Conservation (phyloP, 192 early-diverging fungal genomes). For the Coemansia sp. region DNA sequence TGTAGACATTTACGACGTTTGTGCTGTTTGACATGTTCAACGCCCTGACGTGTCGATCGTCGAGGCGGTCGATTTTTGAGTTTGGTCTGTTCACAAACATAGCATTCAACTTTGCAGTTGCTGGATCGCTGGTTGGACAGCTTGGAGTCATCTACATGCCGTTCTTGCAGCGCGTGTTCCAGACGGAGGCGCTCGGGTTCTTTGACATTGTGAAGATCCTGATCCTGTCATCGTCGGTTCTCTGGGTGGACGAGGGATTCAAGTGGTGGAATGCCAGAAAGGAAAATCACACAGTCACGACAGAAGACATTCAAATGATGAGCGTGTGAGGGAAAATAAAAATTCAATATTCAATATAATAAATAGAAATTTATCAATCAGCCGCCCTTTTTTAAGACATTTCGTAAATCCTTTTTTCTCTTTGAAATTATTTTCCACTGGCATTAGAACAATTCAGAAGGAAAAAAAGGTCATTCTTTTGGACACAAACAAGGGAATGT, state of each 20-base stretch:
- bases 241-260: constrained; percentile 82
- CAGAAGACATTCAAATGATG: constrained; percentile 49
- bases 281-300: constrained; percentile 20
- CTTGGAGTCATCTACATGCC: constrained; percentile 86
- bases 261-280: constrained; percentile 62
- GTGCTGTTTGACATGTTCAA: constrained; percentile 98
- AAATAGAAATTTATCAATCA: too few species aligned
- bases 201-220: constrained; percentile 72
- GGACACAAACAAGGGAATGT: neutral
- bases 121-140: constrained; percentile 80
- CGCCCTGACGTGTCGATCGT: constrained; percentile 86
- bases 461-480: too few species aligned
- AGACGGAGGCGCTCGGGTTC: constrained; percentile 82
- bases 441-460: too few species aligned
- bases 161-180: constrained; percentile 90
- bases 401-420: neutral
- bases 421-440: neutral
- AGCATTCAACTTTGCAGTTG: constrained; percentile 85
- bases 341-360: neutral
- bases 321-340: constrained; percentile 22
- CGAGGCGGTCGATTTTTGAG: constrained; percentile 74
- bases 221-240: constrained; percentile 71
- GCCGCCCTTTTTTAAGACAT: too few species aligned
- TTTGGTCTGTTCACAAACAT: constrained; percentile 85
- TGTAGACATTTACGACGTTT: constrained; percentile 93